These are phyloP conservation scores for Cryptosporidium felis DNA, from an alignment of 169 alveolate species.

Conservation along the genomic window DNA sequence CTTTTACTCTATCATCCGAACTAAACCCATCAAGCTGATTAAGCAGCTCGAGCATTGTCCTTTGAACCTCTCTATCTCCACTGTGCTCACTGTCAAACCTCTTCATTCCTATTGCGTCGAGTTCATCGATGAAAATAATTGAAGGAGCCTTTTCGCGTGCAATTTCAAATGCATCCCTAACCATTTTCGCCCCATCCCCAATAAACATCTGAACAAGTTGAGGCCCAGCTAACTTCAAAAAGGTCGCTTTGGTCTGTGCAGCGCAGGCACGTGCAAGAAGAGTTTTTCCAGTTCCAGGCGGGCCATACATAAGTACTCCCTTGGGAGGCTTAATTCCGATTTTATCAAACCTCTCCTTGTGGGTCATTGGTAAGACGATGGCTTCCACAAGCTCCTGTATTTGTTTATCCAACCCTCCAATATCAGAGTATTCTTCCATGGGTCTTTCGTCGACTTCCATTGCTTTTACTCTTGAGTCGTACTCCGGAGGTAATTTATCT, in stretches of 20 bases:
- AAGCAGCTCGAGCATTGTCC: slow-evolving; percentile 98
- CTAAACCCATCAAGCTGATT: slow-evolving; percentile 95
- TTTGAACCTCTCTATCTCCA: slow-evolving; percentile 98
- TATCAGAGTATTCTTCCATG: slow-evolving; percentile 98
- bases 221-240: slow-evolving; percentile 98
- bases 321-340: slow-evolving; percentile 99
- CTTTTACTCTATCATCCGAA: slow-evolving; percentile 90
- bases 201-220: slow-evolving; percentile 99
- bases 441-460: slow-evolving; percentile 99
- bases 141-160: slow-evolving; percentile 99
- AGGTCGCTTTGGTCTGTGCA: slow-evolving; percentile 96
- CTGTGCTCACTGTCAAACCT: slow-evolving; percentile 91
- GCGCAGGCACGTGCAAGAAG: slow-evolving; percentile 93
- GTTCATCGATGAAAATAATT: slow-evolving; percentile 93
- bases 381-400: slow-evolving; percentile 99
- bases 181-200: slow-evolving; percentile 99
- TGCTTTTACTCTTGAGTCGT: slow-evolving; percentile 98
- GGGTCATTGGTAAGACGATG: slow-evolving; percentile 98
- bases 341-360: slow-evolving; percentile 96
- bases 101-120: slow-evolving; percentile 72
- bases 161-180: slow-evolving; percentile 97
- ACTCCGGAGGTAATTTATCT: slow-evolving; percentile 99
- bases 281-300: slow-evolving; percentile 99
- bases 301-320: slow-evolving; percentile 99
- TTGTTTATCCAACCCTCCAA: slow-evolving; percentile 99